Evolutionary conservation across 1,284 basidiomycete genomes (phyloP), one percentile per base, ranked within the genome.

Genomic region (Coniferiporia weirii): DNA sequence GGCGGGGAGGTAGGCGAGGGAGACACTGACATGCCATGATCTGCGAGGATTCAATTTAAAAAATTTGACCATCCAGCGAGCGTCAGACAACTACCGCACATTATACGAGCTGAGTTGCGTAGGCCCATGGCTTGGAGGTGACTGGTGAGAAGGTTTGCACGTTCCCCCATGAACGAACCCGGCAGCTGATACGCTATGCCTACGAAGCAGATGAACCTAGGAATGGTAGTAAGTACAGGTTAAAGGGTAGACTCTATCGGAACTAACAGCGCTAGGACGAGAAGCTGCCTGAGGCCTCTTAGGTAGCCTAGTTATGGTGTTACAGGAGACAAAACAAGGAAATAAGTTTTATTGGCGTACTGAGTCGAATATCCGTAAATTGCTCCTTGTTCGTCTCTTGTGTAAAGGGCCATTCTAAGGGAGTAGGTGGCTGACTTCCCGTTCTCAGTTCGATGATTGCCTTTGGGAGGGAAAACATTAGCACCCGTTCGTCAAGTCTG

Each of bases 71-170:
- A 36, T 34, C 57, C 15, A 7, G 32, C 59, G 32, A 50, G 54
- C 47, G 10, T 36, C 32, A 38, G 19, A 32, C 13, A 13, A 34
- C 17, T 12, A 27, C 66, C 79, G 17, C 65, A 83, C 82, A 83
- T 64, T 55, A 89, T 80, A 20, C 85, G 77, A 13, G 87, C 85
- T 0, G 80, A 80, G 64, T 88, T 84, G 2, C 79, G 69, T 35
- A 89, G 76, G 5, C 88, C 89, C 87, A 89, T 89, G 4, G 80
- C 85, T 66, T 85, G 85, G 73, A 90, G 79, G 65, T 89, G 85
- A 7, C 80, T 74, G 0, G 87, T 87, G 43, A 89, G 67, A 7
- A 79, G 68, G 54, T 73, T 77, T 0, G 85, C 83, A 46, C 87
- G 75, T 66, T 90, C 88, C 0, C 74, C 76, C 17, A 83, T 75